Evolutionary conservation across 2,329 filamentous ascomycete genomes (phyloP).

Genomic region (Sclerotinia sclerotiorum): DNA sequence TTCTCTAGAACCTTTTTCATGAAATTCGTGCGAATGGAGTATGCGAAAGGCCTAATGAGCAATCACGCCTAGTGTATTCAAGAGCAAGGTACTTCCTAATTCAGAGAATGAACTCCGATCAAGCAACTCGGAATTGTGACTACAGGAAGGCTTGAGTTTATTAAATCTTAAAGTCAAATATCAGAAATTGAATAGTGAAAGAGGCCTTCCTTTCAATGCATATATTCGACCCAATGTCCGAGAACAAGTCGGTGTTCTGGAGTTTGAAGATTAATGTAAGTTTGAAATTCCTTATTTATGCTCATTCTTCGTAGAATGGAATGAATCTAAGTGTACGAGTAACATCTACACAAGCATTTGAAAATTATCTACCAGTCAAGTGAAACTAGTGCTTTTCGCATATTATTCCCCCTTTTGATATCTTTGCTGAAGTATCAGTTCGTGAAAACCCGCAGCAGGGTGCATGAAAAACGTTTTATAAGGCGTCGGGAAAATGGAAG

Average conservation of each 20-base stretch:
- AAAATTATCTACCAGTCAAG: no score
- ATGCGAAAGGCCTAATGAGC: background rate
- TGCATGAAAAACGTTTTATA: background rate
- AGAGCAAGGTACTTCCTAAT: constrained; percentile 4
- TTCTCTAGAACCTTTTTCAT: background rate
- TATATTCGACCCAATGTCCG: background rate
- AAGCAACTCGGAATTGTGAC: background rate
- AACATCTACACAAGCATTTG: no score
- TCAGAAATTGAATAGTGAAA: background rate
- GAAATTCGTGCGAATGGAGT: background rate
- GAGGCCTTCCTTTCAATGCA: background rate
- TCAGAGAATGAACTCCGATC: constrained; percentile 1
- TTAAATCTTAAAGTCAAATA: background rate
- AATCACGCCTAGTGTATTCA: background rate
- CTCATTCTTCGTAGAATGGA: background rate
- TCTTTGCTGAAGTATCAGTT: background rate
- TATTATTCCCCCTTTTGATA: no score
- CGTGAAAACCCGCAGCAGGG: background rate
- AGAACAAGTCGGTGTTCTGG: background rate
- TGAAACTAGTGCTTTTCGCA: no score
- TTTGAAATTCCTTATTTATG: constrained; percentile 2
- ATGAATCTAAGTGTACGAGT: background rate
- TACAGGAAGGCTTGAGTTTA: background rate
- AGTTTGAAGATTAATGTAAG: background rate
- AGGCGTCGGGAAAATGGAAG: background rate